Base-by-base conservation (phyloP, 768 basidiomycete genomes). In the Collybia sp. region DNA sequence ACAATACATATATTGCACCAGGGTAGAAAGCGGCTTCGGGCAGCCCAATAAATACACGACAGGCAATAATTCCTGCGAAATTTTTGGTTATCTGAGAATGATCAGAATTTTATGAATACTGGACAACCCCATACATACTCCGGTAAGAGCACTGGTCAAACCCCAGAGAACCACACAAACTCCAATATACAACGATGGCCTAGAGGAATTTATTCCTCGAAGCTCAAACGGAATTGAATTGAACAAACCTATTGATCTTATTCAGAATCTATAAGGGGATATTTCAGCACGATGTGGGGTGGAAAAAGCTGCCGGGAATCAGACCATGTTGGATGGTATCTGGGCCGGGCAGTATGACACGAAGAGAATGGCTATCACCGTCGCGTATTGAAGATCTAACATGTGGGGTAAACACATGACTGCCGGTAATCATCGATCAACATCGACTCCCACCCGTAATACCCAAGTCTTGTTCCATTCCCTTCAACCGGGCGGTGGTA, bases 1-100 rank as follows among this genome's bases (percentile, higher is more conserved):
- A 76, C 2, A 78, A 62, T 10, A 72, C 59, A 47, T 67, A 72
- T 6, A 69, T 56, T 5, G 71, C 63, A 3, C 83, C 83, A 8
- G 84, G 82, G 60, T 81, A 83, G 52, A 85, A 84, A 1, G 80
- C 80, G 10, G 82, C 75, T 55, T 84, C 84, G 0, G 82, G 80
- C 8, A 85, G 50, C 4, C 83, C 83, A 33, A 84, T 75, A 55
- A 80, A 82, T 12, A 85, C 54, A 13, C 83, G 72, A 49, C 79
- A 81, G 11, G 70, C 65, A 13, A 83, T 47, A 16, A 83, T 76
- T 0, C 80, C 81, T 12, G 67, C 55, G 50, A 76, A 82, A 56
- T 72, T 74, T 41, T 67, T 68, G 0, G 82, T 79, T 6, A 78
- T 59, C 82, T 83, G 42, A 1, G 16, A 31, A 30, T 40, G 9